Conservation (phyloP, 2,329 filamentous ascomycete species). For the Trichoderma simmonsii region DNA sequence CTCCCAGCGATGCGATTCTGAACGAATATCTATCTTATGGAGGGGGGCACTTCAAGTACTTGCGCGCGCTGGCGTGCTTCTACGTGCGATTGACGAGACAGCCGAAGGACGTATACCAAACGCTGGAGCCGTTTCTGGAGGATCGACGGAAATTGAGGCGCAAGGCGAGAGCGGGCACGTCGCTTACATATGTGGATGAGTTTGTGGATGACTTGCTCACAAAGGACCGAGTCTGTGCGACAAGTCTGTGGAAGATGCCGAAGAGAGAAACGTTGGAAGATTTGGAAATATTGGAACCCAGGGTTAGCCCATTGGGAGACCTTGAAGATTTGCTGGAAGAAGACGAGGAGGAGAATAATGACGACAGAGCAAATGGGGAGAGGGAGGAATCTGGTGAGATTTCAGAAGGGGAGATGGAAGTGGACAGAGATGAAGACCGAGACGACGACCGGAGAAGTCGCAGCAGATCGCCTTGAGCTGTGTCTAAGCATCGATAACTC, state of each 20-base stretch:
- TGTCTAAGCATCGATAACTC: background rate
- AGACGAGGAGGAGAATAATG: conserved; percentile 39
- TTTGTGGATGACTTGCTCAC: conserved; percentile 90
- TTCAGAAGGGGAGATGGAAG: conserved; percentile 39
- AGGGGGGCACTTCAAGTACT: conserved; percentile 77
- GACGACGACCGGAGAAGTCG: conserved; percentile 27
- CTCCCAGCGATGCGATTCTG: conserved; percentile 74
- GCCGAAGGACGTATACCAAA: conserved; percentile 74
- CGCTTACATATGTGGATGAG: conserved; percentile 79
- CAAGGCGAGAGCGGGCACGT: conserved; percentile 69
- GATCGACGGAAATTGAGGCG: conserved; percentile 82
- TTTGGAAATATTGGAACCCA: conserved; percentile 78
- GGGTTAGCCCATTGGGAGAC: conserved; percentile 78
- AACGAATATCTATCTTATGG: conserved; percentile 75
- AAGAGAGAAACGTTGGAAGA: conserved; percentile 81
- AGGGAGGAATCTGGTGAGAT: conserved; percentile 43
- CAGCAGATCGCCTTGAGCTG: conserved; percentile 31
- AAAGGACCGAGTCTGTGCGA: conserved; percentile 87
- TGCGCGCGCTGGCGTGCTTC: conserved; percentile 85
- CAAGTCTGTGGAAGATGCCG: conserved; percentile 88
- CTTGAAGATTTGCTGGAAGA: conserved; percentile 68
- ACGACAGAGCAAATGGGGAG: conserved; percentile 22
- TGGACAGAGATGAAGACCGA: conserved; percentile 34
- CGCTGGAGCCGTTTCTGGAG: conserved; percentile 76
- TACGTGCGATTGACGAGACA: conserved; percentile 88